Conservation (phyloP, 345 rosid genomes). For the Brassica nigra region DNA sequence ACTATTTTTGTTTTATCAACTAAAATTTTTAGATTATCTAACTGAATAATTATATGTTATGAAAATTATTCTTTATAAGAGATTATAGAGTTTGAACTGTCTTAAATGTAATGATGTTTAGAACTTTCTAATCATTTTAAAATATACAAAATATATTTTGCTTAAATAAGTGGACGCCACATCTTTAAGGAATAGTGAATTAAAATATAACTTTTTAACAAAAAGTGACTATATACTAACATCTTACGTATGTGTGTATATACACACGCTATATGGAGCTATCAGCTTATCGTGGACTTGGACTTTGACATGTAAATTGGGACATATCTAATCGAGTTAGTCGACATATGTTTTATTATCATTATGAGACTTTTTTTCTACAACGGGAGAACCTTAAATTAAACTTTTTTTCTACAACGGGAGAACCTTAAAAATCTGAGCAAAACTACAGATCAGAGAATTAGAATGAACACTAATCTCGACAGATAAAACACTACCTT, state of each 20-base stretch:
- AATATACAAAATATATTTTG: not conserved
- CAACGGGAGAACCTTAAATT: not conserved
- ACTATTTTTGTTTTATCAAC: not conserved
- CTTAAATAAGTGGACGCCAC: not conserved
- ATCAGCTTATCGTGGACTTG: not conserved
- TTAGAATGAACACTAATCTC: not conserved
- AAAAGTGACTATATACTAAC: not conserved
- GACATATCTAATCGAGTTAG: not conserved
- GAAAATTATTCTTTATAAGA: not conserved
- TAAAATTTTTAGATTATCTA: not conserved
- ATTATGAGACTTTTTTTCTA: not conserved
- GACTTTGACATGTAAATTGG: not conserved
- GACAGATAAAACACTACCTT: not conserved
- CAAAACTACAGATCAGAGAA: not conserved
- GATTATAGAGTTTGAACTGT: not conserved
- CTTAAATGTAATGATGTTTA: not conserved
- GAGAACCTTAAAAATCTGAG: not conserved
- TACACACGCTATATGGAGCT: not conserved
- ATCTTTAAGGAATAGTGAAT: not conserved
- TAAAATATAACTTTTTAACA: not conserved
- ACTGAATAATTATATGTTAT: not conserved
- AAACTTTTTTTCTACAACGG: not conserved
- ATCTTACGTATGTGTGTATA: not conserved
- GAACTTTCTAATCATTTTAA: not conserved
- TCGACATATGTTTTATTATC: not conserved